Evolutionary conservation across 495 filamentous ascomycete genomes (phyloP), one percentile per base, ranked within the genome.

Genomic region (Daldinia grandis): DNA sequence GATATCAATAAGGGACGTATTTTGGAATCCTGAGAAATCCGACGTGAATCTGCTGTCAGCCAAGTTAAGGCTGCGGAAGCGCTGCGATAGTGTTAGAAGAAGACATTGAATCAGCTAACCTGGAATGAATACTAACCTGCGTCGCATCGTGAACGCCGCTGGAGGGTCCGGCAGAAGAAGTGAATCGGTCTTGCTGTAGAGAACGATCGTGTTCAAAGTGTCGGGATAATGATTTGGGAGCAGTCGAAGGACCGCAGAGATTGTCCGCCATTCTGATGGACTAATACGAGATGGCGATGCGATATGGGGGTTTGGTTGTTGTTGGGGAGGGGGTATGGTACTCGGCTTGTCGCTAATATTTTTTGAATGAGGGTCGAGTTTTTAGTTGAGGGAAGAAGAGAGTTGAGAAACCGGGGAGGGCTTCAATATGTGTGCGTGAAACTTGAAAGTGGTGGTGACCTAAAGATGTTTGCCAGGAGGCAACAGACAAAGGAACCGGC

Each of bases 191-290:
- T 78, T 97, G 95, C 73, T 98, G 94, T 47, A 95, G 84, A 5
- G 91, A 90, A 17, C 91, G 85, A 76, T 98, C 93, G 51, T 88
- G 85, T 10, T 89, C 85, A 4, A 88, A 83, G 80, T 97, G 94
- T 71, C 94, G 91, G 72, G 93, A 87, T 72, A 97, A 90, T 73
- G 87, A 92, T 76, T 95, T 91, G 40, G 95, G 88, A 66, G 93
- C 88, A 9, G 53, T 35, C 9, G 53, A 56, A 7, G 53, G 53
- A 56, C 53, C 53, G 53, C 53, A 56, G 15, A 56, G 14, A 35
- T 56, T 56, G 30, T 56, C 53, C 28, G 53, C 53, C 64, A 28
- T 58, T 24, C 31, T 58, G 42, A 49, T 24, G 59, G 25, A 47
- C 25, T 27, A 17, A 24, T 5, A 53, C 5, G 7, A 17, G 2